Evolutionary conservation across 208 protist species (phyloP).

Genomic region (Blechomonas ayalai): DNA sequence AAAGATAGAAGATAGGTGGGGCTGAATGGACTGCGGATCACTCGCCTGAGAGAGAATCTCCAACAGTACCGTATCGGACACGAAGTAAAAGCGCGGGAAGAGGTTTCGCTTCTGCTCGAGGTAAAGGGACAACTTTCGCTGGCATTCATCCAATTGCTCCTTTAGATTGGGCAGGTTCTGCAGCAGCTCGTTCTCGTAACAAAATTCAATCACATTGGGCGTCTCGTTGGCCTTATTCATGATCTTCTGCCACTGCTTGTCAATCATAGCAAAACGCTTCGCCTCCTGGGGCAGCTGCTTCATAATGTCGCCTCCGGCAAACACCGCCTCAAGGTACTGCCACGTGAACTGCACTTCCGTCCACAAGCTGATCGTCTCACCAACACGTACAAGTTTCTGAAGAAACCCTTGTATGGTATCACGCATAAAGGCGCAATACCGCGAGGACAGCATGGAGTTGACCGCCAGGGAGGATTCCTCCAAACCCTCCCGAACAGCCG

Average conservation of each 20-base stretch:
- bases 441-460: slow-evolving; percentile 91
- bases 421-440: slow-evolving; percentile 92
- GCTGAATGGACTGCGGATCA: slow-evolving; percentile 92
- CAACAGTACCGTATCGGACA: slow-evolving; percentile 96
- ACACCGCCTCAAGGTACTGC: slow-evolving; percentile 97
- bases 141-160: slow-evolving; percentile 96
- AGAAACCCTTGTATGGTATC: slow-evolving; percentile 88
- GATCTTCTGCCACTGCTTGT: slow-evolving; percentile 96
- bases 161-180: slow-evolving; percentile 92
- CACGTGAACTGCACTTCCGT: slow-evolving; percentile 93
- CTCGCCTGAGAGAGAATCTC: slow-evolving; percentile 96
- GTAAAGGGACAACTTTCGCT: slow-evolving; percentile 96
- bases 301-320: slow-evolving; percentile 95
- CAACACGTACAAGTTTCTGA: slow-evolving; percentile 88
- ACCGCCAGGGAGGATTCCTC: slow-evolving; percentile 95
- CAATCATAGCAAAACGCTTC: slow-evolving; percentile 94
- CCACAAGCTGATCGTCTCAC: slow-evolving; percentile 92
- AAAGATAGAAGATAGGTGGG: slow-evolving; percentile 93
- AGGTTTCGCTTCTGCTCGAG: slow-evolving; percentile 96
- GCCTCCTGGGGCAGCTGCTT: slow-evolving; percentile 96
- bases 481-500: slow-evolving; percentile 81
- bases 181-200: slow-evolving; percentile 95
- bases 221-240: slow-evolving; percentile 96
- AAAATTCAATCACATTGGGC: slow-evolving; percentile 93
- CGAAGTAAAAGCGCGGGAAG: slow-evolving; percentile 99